phyloP scores from a whole-genome alignment of 495 filamentous ascomycete species.

The Penicillium soppii region DNA sequence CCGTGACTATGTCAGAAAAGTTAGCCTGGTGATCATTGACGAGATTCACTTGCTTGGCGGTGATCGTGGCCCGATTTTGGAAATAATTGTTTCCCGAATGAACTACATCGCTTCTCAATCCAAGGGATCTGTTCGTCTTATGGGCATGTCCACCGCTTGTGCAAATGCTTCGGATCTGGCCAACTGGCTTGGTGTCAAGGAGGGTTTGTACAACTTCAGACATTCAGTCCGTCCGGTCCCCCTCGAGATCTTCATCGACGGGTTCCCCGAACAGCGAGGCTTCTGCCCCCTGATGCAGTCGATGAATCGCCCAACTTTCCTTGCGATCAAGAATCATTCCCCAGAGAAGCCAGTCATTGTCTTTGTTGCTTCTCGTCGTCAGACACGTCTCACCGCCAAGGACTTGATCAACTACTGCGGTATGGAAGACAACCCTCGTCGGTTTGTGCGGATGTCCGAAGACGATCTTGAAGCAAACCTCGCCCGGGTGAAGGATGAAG shows the following conservation, averaged over 20 bases:
- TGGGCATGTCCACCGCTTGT: slow-evolving; percentile 98
- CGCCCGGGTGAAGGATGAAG: slow-evolving; percentile 83
- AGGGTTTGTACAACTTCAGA: slow-evolving; percentile 95
- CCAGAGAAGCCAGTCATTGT: slow-evolving; percentile 97
- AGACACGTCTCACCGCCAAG: slow-evolving; percentile 91
- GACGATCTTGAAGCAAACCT: slow-evolving; percentile 88
- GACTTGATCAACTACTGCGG: slow-evolving; percentile 97
- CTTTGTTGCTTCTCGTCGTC: slow-evolving; percentile 92
- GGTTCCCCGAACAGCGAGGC: slow-evolving; percentile 90
- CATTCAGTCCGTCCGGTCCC: slow-evolving; percentile 98
- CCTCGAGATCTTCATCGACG: slow-evolving; percentile 93
- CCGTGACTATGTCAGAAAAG: slow-evolving; percentile 90
- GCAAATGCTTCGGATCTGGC: slow-evolving; percentile 92
- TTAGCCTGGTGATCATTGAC: slow-evolving; percentile 96
- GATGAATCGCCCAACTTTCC: slow-evolving; percentile 97
- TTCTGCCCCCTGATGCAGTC: slow-evolving; percentile 99
- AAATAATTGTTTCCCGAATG: slow-evolving; percentile 99
- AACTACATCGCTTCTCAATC: slow-evolving; percentile 95
- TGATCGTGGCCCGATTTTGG: slow-evolving; percentile 93
- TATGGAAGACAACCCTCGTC: slow-evolving; percentile 95
- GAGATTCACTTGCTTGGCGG: slow-evolving; percentile 97
- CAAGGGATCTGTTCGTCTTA: slow-evolving; percentile 80
- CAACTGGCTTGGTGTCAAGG: slow-evolving; percentile 97
- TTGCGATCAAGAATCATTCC: slow-evolving; percentile 93
- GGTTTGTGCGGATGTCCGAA: slow-evolving; percentile 91